Conservation (phyloP, 257 asterid genomes). For the Perilla frutescens region DNA sequence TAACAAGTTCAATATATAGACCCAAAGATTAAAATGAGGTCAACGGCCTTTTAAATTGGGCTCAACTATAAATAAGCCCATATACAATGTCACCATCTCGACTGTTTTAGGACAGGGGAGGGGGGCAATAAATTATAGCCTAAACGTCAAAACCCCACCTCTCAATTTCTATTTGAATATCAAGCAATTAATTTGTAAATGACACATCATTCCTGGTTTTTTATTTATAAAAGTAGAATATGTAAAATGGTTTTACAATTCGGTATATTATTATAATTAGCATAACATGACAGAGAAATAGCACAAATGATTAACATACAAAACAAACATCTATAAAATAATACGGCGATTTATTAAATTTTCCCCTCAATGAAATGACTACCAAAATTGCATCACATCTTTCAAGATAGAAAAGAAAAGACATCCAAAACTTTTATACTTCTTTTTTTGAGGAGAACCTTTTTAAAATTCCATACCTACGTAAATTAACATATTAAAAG, state of each 20-base stretch:
- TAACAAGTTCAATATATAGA: background rate
- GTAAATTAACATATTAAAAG: background rate
- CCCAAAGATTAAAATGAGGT: background rate
- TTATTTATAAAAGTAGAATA: background rate
- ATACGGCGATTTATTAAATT: too few relatives aligned
- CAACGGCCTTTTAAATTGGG: too few relatives aligned
- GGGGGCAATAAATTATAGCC: conserved; percentile 1
- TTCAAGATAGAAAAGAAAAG: background rate
- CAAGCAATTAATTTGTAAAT: conserved; percentile 9
- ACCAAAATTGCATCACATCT: background rate
- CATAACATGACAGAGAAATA: background rate
- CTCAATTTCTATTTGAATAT: background rate
- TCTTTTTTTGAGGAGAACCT: background rate
- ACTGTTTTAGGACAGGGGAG: conserved; percentile 6
- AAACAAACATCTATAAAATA: too few relatives aligned
- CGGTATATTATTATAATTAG: too few relatives aligned
- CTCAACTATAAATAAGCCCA: background rate
- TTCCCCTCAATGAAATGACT: background rate
- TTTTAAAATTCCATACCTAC: background rate
- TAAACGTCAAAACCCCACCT: conserved; percentile 19
- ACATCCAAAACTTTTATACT: background rate
- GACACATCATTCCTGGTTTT: background rate
- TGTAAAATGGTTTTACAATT: background rate
- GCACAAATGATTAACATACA: too few relatives aligned
- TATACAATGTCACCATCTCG: conserved; percentile 25